A percentile compares a stretch with the other conserved stretches of the same genome.
These are phyloP conservation scores for Corylus avellana DNA, from an alignment of 306 rosid species.

Conservation along the genomic window DNA sequence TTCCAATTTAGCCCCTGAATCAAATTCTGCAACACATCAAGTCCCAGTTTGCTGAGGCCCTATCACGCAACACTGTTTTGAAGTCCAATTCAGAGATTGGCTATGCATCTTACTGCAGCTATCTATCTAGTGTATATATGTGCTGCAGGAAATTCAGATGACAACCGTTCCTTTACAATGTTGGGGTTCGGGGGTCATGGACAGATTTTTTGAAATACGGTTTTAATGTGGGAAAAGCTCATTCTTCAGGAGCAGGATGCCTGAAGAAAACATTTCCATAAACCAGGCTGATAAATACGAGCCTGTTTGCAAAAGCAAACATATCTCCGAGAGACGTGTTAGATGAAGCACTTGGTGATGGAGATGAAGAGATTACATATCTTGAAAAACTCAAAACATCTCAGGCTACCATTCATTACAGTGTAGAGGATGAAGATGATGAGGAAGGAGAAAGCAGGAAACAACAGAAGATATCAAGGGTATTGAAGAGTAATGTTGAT, in stretches of 20 bases:
- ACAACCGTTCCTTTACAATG: constrained; percentile 2
- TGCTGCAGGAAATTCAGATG: constrained; percentile 37
- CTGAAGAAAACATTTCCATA: constrained; percentile 6
- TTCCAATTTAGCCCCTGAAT: neutral
- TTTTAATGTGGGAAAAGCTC: constrained; percentile 17
- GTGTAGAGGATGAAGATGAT: constrained; percentile 26
- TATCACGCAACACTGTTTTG: neutral
- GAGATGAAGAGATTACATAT: constrained; percentile 39
- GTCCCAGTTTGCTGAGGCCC: neutral
- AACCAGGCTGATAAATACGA: constrained; percentile 17
- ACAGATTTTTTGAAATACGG: constrained; percentile 12
- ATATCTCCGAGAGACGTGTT: constrained; percentile 35
- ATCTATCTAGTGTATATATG: neutral
- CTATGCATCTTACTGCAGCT: neutral
- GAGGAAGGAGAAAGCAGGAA: constrained; percentile 39
- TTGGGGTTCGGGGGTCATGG: constrained; percentile 9
- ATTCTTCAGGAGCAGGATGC: constrained; percentile 19
- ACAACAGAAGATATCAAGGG: constrained; percentile 37
- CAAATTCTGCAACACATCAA: neutral
- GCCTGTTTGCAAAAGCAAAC: constrained; percentile 40
- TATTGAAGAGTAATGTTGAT: constrained; percentile 16
- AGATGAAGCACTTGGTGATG: constrained; percentile 27
- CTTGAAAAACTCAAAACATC: constrained; percentile 39
- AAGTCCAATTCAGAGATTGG: neutral
- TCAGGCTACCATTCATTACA: constrained; percentile 15